These are phyloP conservation scores for Canavalia gladiata DNA, from an alignment of 306 rosid genomes.

Conservation along the genomic window DNA sequence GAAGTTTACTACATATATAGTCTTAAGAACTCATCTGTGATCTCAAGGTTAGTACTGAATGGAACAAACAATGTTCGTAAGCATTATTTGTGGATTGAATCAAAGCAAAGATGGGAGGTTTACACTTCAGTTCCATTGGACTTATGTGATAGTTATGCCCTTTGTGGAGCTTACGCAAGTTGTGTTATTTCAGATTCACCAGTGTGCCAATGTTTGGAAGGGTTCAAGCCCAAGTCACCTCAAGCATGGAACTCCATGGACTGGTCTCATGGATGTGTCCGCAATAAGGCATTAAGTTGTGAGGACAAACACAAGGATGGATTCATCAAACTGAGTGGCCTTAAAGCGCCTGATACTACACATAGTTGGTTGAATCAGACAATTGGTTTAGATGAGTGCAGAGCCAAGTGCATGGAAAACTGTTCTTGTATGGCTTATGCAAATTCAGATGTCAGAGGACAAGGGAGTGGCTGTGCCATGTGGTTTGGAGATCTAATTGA, in stretches of 20 bases:
- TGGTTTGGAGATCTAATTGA: constrained; percentile 77
- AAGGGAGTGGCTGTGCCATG: constrained; percentile 75
- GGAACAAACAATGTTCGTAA: constrained; percentile 44
- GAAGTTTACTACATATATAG: constrained; percentile 53
- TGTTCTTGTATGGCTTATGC: constrained; percentile 75
- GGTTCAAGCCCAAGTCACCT: constrained; percentile 54
- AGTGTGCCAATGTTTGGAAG: constrained; percentile 58
- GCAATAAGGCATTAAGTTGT: constrained; percentile 50
- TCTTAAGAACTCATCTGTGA: constrained; percentile 43
- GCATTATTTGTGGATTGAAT: constrained; percentile 53
- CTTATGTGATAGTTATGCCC: constrained; percentile 56
- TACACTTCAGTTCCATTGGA: constrained; percentile 60
- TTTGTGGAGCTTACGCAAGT: constrained; percentile 64
- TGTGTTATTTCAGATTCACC: constrained; percentile 55
- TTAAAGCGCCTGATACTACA: constrained; percentile 71
- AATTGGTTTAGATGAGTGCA: constrained; percentile 52
- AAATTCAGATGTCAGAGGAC: constrained; percentile 64
- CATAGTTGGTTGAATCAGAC: constrained; percentile 60
- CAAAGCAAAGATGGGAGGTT: constrained; percentile 48
- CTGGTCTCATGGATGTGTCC: constrained; percentile 60
- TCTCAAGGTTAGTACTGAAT: constrained; percentile 49
- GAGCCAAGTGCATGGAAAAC: constrained; percentile 47
- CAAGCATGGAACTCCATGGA: constrained; percentile 48
- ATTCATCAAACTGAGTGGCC: constrained; percentile 45
- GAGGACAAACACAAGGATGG: constrained; percentile 47